Percentiles rank a stretch among this genome's conserved stretches.
Evolutionary conservation across 805 yeast genomes (phyloP).

Genomic region (Zygoascus bituminiphila): DNA sequence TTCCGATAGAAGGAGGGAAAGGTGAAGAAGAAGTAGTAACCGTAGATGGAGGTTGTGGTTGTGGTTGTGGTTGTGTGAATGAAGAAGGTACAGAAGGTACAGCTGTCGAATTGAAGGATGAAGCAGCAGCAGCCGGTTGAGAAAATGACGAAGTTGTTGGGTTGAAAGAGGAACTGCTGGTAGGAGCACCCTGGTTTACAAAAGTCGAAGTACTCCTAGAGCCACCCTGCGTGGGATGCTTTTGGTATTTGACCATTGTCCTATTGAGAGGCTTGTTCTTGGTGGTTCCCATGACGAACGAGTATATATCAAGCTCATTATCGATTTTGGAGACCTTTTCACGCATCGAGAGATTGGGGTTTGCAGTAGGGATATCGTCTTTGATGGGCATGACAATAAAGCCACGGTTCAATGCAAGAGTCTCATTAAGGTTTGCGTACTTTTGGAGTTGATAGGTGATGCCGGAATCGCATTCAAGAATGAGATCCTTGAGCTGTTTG

Average conservation of each 20-base stretch:
- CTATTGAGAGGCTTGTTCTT: constrained; percentile 26
- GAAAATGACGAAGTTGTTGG: constrained; percentile 11
- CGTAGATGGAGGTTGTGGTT: not conserved
- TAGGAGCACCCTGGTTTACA: constrained; percentile 7
- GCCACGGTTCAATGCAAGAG: constrained; percentile 74
- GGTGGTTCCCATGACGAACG: constrained; percentile 42
- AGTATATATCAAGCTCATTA: constrained; percentile 73
- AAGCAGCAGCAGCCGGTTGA: constrained; percentile 8
- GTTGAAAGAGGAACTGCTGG: not conserved
- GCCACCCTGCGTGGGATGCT: constrained; percentile 26
- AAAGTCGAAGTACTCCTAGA: constrained; percentile 4
- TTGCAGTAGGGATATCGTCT: not conserved
- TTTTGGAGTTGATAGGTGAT: constrained; percentile 81
- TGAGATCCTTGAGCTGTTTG: constrained; percentile 61
- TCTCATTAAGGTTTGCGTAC: constrained; percentile 81
- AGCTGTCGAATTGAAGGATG: constrained; percentile 11
- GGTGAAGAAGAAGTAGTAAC: not conserved
- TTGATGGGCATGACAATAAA: constrained; percentile 70
- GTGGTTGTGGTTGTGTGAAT: not conserved
- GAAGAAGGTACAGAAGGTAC: not conserved
- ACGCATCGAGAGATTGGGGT: constrained; percentile 55
- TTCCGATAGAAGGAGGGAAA: not conserved
- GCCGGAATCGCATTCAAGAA: constrained; percentile 84
- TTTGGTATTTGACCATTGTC: constrained; percentile 25
- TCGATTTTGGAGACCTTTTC: constrained; percentile 68